Conservation (phyloP, 192 early-diverging fungal genomes). For the Allomyces javanicus region DNA sequence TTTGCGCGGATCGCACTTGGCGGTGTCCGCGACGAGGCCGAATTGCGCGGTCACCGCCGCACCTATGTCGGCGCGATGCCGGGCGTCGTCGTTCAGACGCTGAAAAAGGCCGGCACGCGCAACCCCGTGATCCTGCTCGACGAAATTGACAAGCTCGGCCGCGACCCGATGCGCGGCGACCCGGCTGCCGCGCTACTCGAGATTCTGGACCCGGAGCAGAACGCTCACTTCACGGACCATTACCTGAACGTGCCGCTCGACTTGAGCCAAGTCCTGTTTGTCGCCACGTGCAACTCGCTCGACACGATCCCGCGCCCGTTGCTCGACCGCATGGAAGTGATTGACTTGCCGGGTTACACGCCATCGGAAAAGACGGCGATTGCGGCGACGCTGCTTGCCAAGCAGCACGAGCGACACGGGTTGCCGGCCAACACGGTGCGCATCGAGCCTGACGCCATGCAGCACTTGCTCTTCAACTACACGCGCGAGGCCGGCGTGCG, state of each 20-base stretch:
- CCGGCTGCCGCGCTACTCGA: constrained; percentile 65
- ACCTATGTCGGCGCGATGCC: constrained; percentile 77
- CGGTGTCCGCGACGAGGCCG: constrained; percentile 70
- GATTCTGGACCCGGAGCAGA: constrained; percentile 74
- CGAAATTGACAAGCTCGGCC: constrained; percentile 67
- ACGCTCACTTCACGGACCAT: constrained; percentile 59
- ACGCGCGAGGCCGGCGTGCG: constrained; percentile 67
- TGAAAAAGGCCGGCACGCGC: constrained; percentile 44
- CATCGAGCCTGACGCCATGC: constrained; percentile 32
- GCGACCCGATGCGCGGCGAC: constrained; percentile 44
- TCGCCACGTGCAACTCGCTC: constrained; percentile 61
- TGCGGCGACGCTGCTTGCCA: constrained; percentile 53
- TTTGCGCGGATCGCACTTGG: constrained; percentile 69
- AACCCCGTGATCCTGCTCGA: constrained; percentile 68
- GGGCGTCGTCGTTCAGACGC: constrained; percentile 53
- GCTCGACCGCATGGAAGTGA: constrained; percentile 68
- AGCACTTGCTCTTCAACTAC: constrained; percentile 44
- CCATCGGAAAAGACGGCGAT: constrained; percentile 67
- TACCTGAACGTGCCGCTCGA: constrained; percentile 52
- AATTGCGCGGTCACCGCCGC: constrained; percentile 68
- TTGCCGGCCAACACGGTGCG: constrained; percentile 19
- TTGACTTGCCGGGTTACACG: constrained; percentile 56
- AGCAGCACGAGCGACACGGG: constrained; percentile 47
- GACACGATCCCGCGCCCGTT: constrained; percentile 59
- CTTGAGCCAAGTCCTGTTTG: constrained; percentile 50